Conservation (phyloP, 2,329 filamentous ascomycete species). For the Aspergillus eucalypticola region DNA sequence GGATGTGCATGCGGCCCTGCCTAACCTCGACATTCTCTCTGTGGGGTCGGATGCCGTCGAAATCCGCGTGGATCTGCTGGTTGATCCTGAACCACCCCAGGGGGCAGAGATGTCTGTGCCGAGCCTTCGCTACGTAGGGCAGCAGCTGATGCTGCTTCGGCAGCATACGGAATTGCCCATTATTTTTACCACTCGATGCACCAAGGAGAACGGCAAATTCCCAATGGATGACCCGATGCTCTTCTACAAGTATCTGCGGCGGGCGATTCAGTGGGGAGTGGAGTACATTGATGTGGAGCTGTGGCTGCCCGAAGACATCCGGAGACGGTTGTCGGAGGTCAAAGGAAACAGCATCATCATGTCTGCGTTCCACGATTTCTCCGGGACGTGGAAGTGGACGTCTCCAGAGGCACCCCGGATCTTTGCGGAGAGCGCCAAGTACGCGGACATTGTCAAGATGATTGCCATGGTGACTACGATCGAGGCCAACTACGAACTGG, state of each 20-base stretch:
- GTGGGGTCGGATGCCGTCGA: conserved; percentile 86
- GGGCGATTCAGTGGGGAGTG: conserved; percentile 83
- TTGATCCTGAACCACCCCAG: conserved; percentile 67
- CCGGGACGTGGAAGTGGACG: conserved; percentile 80
- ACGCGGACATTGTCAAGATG: conserved; percentile 88
- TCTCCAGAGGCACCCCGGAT: conserved; percentile 70
- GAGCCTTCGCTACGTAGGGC: conserved; percentile 79
- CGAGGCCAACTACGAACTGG: conserved; percentile 86
- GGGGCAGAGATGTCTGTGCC: conserved; percentile 63
- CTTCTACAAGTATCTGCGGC: conserved; percentile 77
- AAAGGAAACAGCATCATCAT: conserved; percentile 82
- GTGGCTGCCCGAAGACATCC: conserved; percentile 77
- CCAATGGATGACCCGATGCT: conserved; percentile 76
- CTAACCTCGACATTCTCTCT: conserved; percentile 83
- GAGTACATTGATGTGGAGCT: conserved; percentile 89
- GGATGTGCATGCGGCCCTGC: conserved; percentile 77
- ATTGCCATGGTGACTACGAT: conserved; percentile 78
- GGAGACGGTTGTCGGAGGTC: conserved; percentile 65
- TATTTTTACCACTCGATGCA: conserved; percentile 83
- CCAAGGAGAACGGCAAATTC: conserved; percentile 77
- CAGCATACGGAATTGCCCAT: conserved; percentile 87
- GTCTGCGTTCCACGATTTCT: conserved; percentile 90
- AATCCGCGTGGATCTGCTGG: conserved; percentile 77
- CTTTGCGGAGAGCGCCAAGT: conserved; percentile 70
- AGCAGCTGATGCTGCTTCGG: conserved; percentile 80